phyloP scores from a whole-genome alignment of 2,329 filamentous ascomycete genomes.

The Alternaria atra region DNA sequence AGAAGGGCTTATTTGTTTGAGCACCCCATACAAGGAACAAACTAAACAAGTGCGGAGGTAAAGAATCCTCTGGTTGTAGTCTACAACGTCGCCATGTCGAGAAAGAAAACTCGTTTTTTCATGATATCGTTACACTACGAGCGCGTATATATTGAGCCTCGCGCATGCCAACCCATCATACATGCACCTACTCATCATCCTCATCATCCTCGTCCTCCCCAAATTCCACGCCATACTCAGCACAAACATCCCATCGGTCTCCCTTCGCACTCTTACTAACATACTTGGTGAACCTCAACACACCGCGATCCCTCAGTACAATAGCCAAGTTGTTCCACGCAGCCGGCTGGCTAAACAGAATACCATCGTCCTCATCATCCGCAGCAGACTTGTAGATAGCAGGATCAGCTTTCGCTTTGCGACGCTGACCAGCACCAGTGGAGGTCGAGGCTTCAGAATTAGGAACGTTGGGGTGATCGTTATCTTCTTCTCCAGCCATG shows the following conservation, averaged over 20 bases:
- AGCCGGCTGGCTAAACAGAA: constrained; percentile 73
- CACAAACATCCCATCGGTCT: constrained; percentile 91
- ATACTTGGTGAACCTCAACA: constrained; percentile 95
- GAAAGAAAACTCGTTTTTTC: background rate
- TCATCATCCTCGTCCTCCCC: constrained; percentile 59
- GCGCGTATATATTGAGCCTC: background rate
- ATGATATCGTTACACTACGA: background rate
- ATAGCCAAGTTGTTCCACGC: constrained; percentile 92
- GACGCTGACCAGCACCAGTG: constrained; percentile 59
- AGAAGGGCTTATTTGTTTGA: background rate
- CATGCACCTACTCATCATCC: constrained; percentile 33
- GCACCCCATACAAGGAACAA: too few relatives aligned
- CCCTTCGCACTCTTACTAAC: constrained; percentile 83
- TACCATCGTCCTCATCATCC: constrained; percentile 76
- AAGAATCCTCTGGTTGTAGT: too few relatives aligned
- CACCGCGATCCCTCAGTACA: constrained; percentile 85
- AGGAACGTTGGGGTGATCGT: constrained; percentile 61
- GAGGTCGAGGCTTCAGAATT: constrained; percentile 45
- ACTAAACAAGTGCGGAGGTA: too few relatives aligned
- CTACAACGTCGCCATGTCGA: background rate
- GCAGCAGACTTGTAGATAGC: constrained; percentile 75
- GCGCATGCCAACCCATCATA: background rate
- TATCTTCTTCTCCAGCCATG: constrained; percentile 77
- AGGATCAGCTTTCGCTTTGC: constrained; percentile 68
- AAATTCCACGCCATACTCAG: constrained; percentile 75